Evolutionary conservation across 176 grass and related monocot genomes (phyloP).

Genomic region (Oryza meridionalis): DNA sequence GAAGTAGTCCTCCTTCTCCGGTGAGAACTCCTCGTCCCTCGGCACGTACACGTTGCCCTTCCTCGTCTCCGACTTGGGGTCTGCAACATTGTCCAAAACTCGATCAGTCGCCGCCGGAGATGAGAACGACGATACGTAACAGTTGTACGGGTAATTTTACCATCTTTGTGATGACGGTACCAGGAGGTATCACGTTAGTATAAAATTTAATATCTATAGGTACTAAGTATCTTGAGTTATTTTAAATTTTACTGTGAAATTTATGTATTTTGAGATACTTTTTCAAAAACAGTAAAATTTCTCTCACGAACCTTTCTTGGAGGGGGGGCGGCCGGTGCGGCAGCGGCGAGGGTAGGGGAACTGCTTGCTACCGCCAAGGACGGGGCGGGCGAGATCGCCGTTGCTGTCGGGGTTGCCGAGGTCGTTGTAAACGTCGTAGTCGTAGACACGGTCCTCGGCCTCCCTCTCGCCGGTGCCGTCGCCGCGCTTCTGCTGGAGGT

Average conservation of each 20-base stretch:
- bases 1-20: slow-evolving; percentile 70
- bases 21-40: slow-evolving; percentile 81
- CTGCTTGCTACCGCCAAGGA: slow-evolving; percentile 64
- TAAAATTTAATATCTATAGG: no score
- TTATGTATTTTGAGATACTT: no score
- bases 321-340: slow-evolving; percentile 61
- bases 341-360: slow-evolving; percentile 81
- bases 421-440: slow-evolving; percentile 86
- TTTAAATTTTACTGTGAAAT: no score
- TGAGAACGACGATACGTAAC: background rate
- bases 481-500: slow-evolving; percentile 60
- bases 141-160: no score
- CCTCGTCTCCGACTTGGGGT: slow-evolving; percentile 59
- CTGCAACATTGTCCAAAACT: background rate
- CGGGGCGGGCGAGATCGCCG: slow-evolving; percentile 29
- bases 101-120: background rate
- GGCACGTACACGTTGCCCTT: slow-evolving; percentile 57
- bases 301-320: slow-evolving; percentile 37
- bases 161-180: no score
- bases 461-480: slow-evolving; percentile 56
- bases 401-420: slow-evolving; percentile 23
- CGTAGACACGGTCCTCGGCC: slow-evolving; percentile 65
- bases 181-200: no score
- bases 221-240: no score
- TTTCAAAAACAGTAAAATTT: no score